Percentiles rank a stretch among this genome's conserved stretches.
Conservation (phyloP, 2,329 filamentous ascomycete genomes). For the Trichoderma citrinoviride region DNA sequence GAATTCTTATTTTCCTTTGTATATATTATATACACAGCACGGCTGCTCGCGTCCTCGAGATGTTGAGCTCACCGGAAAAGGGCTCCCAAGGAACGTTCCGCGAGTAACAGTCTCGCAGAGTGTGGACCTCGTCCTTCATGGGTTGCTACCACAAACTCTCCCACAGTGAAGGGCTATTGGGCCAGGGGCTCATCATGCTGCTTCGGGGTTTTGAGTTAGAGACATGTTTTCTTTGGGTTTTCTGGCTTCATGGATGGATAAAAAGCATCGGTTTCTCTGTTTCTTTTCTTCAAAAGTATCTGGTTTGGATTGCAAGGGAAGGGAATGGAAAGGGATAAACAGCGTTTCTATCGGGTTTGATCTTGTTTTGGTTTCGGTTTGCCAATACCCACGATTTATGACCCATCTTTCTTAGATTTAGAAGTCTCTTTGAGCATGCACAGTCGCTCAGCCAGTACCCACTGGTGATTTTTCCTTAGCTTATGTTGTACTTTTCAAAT, state of each 20-base stretch:
- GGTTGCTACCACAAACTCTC: conserved; percentile 14
- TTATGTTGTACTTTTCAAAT: conserved; percentile 1
- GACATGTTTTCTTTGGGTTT: not conserved
- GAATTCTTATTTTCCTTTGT: not conserved
- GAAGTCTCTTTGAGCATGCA: conserved; percentile 6
- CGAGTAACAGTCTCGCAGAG: conserved; percentile 19
- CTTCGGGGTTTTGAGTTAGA: conserved; percentile 9
- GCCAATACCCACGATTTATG: conserved; percentile 11
- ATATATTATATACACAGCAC: conserved; percentile 7
- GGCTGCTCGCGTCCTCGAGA: not conserved
- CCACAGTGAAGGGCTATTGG: conserved; percentile 4
- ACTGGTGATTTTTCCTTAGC: conserved; percentile 13
- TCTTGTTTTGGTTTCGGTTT: not conserved
- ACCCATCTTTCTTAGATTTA: conserved; percentile 7
- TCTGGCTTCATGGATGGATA: not conserved
- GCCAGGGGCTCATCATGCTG: not conserved
- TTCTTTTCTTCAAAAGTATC: too few relatives aligned
- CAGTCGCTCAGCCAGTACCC: conserved; percentile 16
- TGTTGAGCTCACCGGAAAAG: conserved; percentile 14
- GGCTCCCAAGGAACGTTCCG: conserved; percentile 11
- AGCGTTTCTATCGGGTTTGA: not conserved
- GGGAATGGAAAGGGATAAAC: conserved; percentile 2
- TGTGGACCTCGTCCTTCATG: conserved; percentile 14
- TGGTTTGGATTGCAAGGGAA: not conserved
- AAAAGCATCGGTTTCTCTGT: not conserved